These are phyloP conservation scores for Funneliformis mosseae DNA, from an alignment of 192 early-diverging fungal genomes.

Conservation along the genomic window DNA sequence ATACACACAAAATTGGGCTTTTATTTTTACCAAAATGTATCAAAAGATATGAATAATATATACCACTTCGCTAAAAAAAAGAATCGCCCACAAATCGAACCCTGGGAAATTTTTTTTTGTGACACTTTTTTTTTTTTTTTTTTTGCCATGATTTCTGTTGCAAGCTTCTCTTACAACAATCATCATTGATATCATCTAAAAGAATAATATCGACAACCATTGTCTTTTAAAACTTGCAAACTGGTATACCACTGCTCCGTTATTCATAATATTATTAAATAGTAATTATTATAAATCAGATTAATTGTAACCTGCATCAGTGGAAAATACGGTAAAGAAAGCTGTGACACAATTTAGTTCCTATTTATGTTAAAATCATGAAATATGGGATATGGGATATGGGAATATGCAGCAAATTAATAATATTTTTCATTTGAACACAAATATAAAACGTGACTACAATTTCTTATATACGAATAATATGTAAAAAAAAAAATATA, in stretches of 20 bases:
- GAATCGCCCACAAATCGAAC: too few relatives aligned
- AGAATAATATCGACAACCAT: not conserved
- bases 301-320: constrained; percentile 6
- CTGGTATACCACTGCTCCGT: not conserved
- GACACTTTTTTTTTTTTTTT: too few relatives aligned
- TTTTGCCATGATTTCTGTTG: not conserved
- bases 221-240: not conserved
- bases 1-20: too few relatives aligned
- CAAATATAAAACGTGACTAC: not conserved
- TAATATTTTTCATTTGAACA: not conserved
- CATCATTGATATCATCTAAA: not conserved
- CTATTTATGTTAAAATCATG: not conserved
- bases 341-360: not conserved
- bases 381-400: not conserved
- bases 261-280: not conserved
- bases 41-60: too few relatives aligned
- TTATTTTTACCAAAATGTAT: too few relatives aligned
- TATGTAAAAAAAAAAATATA: not conserved
- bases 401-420: too few relatives aligned
- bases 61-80: too few relatives aligned
- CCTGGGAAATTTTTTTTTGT: too few relatives aligned
- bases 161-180: constrained; percentile 12
- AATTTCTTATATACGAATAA: not conserved
- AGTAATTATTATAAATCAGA: not conserved
- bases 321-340: constrained; percentile 6